A percentile compares a stretch with the other conserved stretches of the same genome.
Evolutionary conservation across 345 rosid genomes (phyloP).

Genomic region (Eucalyptus tenuipes): DNA sequence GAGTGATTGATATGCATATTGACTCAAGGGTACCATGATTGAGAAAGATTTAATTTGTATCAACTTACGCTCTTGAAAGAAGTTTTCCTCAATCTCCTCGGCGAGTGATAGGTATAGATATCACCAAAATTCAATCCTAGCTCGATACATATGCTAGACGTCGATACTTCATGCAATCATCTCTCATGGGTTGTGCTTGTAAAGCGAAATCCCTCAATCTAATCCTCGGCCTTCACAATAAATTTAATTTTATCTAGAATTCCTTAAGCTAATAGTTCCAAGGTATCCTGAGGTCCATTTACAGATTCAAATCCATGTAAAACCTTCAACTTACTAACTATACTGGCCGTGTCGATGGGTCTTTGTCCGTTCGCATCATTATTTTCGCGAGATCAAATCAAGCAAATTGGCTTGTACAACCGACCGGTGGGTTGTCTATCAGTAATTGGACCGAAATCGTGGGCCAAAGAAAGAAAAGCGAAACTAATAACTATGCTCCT

Average conservation of each 20-base stretch:
- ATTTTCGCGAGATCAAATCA: background rate
- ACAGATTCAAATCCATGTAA: background rate
- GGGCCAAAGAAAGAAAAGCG: background rate
- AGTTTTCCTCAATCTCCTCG: background rate
- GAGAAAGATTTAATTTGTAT: background rate
- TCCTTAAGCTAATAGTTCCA: background rate
- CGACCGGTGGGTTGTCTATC: background rate
- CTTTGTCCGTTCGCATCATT: background rate
- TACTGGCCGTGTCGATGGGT: background rate
- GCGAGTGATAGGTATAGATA: background rate
- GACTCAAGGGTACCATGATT: background rate
- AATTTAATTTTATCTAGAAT: background rate
- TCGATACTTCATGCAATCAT: background rate
- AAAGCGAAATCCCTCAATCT: background rate
- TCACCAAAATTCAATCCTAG: background rate
- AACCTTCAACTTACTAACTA: background rate
- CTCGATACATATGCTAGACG: background rate
- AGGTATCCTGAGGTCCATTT: background rate
- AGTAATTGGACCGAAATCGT: background rate
- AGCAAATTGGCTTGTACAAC: background rate
- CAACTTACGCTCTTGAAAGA: background rate
- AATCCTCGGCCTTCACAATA: background rate
- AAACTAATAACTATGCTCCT: background rate
- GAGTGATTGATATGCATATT: background rate
- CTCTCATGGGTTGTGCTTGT: rapidly evolving